Evolutionary conservation across 2,329 filamentous ascomycete genomes (phyloP).

Genomic region (Cladosporium cucumerinum): DNA sequence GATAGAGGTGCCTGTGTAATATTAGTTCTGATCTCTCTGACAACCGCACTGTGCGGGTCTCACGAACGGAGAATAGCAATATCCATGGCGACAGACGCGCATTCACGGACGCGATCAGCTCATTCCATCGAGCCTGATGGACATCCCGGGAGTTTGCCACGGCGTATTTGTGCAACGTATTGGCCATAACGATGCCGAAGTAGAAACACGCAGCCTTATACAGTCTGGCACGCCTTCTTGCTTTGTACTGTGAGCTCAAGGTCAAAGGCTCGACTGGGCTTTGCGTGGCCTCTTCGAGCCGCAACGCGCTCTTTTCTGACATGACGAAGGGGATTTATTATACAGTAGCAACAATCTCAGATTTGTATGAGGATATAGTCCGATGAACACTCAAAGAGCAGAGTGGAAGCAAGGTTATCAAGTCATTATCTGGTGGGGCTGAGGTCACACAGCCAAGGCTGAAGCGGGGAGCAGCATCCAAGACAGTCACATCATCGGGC

Average conservation of each 20-base stretch:
- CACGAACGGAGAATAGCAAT: neutral
- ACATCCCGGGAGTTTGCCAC: neutral
- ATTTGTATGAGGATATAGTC: neutral
- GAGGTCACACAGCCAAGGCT: slow-evolving; percentile 1
- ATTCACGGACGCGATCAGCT: neutral
- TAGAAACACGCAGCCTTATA: neutral
- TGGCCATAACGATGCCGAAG: neutral
- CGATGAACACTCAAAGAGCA: neutral
- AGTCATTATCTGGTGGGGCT: neutral
- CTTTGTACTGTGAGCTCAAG: neutral
- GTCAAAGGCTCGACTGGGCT: neutral
- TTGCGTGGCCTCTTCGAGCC: neutral
- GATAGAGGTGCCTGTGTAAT: neutral
- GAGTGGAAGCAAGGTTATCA: neutral
- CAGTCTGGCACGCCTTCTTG: neutral
- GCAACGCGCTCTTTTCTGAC: neutral
- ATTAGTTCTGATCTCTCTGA: neutral
- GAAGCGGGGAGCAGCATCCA: neutral
- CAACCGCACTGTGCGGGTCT: neutral
- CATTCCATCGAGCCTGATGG: neutral
- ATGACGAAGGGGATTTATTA: neutral
- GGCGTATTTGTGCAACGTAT: neutral
- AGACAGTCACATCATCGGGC: neutral
- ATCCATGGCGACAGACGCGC: neutral
- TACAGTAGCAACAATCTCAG: neutral